A percentile compares a stretch with the other conserved stretches of the same genome.
Evolutionary conservation across 495 filamentous ascomycete genomes (phyloP).

Genomic region (Hypomontagnella monticulosa): DNA sequence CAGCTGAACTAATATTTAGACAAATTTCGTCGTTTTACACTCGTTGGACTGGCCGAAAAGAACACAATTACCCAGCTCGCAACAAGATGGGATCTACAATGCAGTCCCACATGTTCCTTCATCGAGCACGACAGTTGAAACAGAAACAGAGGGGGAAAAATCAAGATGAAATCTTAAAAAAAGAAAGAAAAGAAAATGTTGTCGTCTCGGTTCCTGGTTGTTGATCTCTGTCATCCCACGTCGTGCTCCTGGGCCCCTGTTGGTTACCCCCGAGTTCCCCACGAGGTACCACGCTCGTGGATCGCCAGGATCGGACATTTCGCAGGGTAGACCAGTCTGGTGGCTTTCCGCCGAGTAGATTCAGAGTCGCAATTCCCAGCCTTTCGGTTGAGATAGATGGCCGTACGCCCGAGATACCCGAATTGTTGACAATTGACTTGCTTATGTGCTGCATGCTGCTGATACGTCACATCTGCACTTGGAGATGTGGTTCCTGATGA

Average conservation of each 20-base stretch:
- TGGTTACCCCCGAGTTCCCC: constrained; percentile 21
- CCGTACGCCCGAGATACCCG: constrained; percentile 21
- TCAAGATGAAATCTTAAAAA: constrained; percentile 1
- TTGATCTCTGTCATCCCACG: constrained; percentile 22
- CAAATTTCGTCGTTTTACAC: constrained; percentile 17
- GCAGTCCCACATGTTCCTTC: constrained; percentile 24
- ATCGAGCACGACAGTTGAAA: constrained; percentile 18
- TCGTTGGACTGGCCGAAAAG: constrained; percentile 23
- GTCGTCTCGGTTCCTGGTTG: not conserved
- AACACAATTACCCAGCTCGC: constrained; percentile 19
- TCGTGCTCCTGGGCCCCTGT: not conserved
- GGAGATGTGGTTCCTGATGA: constrained; percentile 38
- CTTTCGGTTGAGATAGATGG: constrained; percentile 25
- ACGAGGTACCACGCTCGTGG: constrained; percentile 25
- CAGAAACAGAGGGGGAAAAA: constrained; percentile 4
- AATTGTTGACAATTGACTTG: constrained; percentile 21
- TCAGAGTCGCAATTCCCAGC: constrained; percentile 9
- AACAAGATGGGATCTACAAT: constrained; percentile 27
- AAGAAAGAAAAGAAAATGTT: constrained; percentile 10
- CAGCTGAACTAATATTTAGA: constrained; percentile 46
- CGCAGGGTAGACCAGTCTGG: constrained; percentile 10
- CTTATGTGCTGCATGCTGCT: constrained; percentile 35
- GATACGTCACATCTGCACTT: constrained; percentile 32
- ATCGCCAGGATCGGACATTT: constrained; percentile 20
- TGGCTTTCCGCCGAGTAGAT: constrained; percentile 23